Evolutionary conservation across 2,329 filamentous ascomycete species (phyloP).

Genomic region (Cercospora brassicicola): DNA sequence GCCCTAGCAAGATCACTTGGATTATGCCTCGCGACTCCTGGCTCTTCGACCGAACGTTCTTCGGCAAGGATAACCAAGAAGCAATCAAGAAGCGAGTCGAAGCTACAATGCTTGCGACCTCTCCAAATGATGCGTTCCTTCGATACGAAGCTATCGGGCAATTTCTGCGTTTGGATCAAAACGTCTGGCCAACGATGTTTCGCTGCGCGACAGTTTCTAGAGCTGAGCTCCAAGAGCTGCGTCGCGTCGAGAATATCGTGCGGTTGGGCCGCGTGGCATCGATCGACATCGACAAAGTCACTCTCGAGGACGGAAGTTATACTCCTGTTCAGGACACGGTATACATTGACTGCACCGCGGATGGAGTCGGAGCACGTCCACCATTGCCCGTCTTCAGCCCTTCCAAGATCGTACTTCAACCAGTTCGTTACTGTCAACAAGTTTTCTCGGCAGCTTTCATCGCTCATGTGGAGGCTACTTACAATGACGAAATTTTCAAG

Average conservation of each 20-base stretch:
- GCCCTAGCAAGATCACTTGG: no score
- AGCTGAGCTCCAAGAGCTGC: conserved; percentile 20
- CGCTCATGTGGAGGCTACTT: conserved; percentile 23
- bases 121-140: no score
- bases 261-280: no score
- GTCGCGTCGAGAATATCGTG: no score
- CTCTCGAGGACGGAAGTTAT: no score
- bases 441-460: conserved; percentile 29
- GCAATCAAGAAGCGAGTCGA: no score
- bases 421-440: conserved; percentile 27
- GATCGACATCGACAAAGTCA: no score
- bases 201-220: conserved; percentile 24
- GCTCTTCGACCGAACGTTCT: conserved; percentile 19
- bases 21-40: conserved; percentile 28
- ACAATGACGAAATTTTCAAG: conserved; percentile 19
- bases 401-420: conserved; percentile 22
- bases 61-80: no score
- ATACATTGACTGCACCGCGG: conserved; percentile 25
- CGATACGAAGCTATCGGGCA: no score
- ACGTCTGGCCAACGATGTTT: conserved; percentile 23
- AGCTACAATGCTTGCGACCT: conserved; percentile 11
- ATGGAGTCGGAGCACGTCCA: conserved; percentile 14
- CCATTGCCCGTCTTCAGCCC: no score
- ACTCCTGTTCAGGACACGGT: no score
- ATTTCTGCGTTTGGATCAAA: conserved; percentile 9